Conservation (phyloP, 139 green algal genomes). For the Chlorella sp. region DNA sequence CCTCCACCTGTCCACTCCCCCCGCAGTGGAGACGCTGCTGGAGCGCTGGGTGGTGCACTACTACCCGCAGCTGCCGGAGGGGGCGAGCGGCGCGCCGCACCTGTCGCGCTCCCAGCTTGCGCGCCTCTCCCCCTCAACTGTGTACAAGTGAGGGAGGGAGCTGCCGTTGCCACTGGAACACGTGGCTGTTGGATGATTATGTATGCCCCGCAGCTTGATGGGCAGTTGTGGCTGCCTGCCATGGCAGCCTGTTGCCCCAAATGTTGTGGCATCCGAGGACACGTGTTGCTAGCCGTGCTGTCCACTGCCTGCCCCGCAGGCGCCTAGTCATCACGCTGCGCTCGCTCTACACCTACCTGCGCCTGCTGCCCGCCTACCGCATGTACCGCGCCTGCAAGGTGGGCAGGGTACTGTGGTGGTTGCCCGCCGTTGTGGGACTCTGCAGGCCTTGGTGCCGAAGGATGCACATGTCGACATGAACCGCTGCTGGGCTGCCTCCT, state of each 20-base stretch:
- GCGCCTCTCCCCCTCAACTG: slow-evolving; percentile 45
- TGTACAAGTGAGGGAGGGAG: slow-evolving; percentile 52
- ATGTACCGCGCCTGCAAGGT: slow-evolving; percentile 67
- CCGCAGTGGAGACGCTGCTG: slow-evolving; percentile 51
- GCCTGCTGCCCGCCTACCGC: slow-evolving; percentile 75
- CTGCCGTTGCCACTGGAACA: too few species aligned
- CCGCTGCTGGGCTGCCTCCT: background rate
- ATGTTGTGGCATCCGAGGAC: too few species aligned
- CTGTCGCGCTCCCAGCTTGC: slow-evolving; percentile 38
- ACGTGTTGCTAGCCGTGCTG: too few species aligned
- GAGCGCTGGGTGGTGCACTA: slow-evolving; percentile 72
- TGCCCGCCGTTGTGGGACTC: too few species aligned
- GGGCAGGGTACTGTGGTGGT: background rate
- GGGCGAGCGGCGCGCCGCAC: background rate
- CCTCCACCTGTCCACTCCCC: background rate
- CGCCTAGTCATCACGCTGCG: slow-evolving; percentile 69
- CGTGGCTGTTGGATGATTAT: too few species aligned
- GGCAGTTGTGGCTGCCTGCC: too few species aligned
- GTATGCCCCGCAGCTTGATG: too few species aligned
- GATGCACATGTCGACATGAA: background rate
- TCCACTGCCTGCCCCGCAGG: too few species aligned
- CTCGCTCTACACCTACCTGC: slow-evolving; percentile 74
- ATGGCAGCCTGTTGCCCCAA: too few species aligned
- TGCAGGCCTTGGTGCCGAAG: too few species aligned
- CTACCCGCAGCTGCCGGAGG: slow-evolving; percentile 22